Base-by-base conservation (phyloP, 1,139 yeast species). In the Lodderomyces beijingensis region DNA sequence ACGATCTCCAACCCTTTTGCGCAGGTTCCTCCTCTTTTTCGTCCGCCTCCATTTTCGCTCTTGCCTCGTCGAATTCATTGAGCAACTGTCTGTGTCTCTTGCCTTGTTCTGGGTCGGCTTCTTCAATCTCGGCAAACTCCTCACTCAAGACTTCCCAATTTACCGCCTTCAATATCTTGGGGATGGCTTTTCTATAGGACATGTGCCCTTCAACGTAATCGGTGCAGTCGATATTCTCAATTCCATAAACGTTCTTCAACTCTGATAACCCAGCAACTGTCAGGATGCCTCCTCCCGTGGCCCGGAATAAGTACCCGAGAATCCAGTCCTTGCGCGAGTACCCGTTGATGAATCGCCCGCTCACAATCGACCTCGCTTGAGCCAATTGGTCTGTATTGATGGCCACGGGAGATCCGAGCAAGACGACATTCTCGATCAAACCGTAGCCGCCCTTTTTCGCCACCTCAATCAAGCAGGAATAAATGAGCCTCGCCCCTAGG, bases 251-350 rank as follows among this genome's bases (percentile, higher is more conserved):
- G 31, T 63, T 69, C 28, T 76, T 79, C 25, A 89, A 72, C 1
- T 91, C 81, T 0, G 95, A 79, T 26, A 93, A 66, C 0, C 99
- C 99, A 6, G 93, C 93, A 31, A 93, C 93, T 11, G 85, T 74
- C 49, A 85, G 82, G 32, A 93, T 65, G 0, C 98, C 97, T 36
- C 98, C 97, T 36, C 93, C 79, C 0, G 97, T 89, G 1, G 98
- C 98, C 45, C 98, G 70, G 58, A 91, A 93, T 27, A 93, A 61
- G 55, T 93, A 93, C 0, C 98, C 98, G 39, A 93, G 66, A 42
- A 93, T 82, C 99, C 99, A 93, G 59, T 93, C 99, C 49, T 84
- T 88, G 43, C 78, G 76, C 2, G 96, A 85, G 55, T 77, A 93
- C 0, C 96, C 97, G 55, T 88, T 91, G 27, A 91, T 77, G 51